Conservation (phyloP, 768 basidiomycete genomes). For the Holtermannia corniformis region DNA sequence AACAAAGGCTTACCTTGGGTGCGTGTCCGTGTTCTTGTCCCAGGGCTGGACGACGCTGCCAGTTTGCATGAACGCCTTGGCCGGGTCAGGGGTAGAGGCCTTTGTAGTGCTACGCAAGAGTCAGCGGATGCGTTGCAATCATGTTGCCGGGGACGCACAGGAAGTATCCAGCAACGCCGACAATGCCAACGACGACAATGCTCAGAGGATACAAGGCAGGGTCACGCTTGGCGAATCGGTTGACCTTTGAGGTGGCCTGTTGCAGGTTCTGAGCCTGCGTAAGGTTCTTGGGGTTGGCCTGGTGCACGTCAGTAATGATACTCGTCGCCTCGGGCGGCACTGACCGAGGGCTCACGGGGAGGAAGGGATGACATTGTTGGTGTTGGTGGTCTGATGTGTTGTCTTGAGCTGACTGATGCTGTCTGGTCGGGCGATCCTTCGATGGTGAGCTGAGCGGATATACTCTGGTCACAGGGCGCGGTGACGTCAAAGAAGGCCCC, state of each 20-base stretch:
- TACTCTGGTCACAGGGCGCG: too few species aligned
- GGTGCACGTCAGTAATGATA: not conserved
- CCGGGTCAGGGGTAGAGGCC: constrained; percentile 27
- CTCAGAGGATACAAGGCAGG: constrained; percentile 38
- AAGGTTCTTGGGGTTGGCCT: constrained; percentile 31
- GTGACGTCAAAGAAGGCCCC: too few species aligned
- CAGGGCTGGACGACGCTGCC: constrained; percentile 34
- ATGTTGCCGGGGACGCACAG: constrained; percentile 22
- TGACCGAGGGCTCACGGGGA: constrained; percentile 9
- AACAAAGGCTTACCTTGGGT: too few species aligned
- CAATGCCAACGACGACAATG: constrained; percentile 30
- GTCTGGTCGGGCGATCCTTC: too few species aligned
- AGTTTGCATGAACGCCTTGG: constrained; percentile 17
- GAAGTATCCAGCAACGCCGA: constrained; percentile 39
- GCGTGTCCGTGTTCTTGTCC: constrained; percentile 22
- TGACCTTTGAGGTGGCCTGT: constrained; percentile 35
- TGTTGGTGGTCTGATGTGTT: constrained; percentile 2
- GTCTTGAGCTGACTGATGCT: too few species aligned
- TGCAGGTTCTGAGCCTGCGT: constrained; percentile 24
- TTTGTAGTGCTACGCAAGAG: constrained; percentile 26
- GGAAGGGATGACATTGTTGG: constrained; percentile 14
- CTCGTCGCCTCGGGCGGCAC: not conserved
- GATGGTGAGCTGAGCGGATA: too few species aligned
- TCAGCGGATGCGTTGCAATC: not conserved
- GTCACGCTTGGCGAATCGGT: constrained; percentile 41